Evolutionary conservation across 2,329 filamentous ascomycete genomes (phyloP).

Genomic region (Diplodia corticola): DNA sequence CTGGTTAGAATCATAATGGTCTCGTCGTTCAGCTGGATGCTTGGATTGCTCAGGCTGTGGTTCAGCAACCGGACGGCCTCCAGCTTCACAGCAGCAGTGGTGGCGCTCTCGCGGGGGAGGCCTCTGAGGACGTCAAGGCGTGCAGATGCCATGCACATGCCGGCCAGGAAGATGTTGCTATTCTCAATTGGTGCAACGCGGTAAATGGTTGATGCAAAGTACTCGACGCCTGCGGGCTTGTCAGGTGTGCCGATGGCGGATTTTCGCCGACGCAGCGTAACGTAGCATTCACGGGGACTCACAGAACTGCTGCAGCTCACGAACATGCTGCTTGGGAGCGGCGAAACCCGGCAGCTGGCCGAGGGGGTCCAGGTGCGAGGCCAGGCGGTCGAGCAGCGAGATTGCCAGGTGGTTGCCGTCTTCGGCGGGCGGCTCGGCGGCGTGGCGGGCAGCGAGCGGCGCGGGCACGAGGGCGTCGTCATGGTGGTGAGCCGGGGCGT

Average conservation of each 20-base stretch:
- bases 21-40: background rate
- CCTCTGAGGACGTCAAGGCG: constrained; percentile 6
- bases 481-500: background rate
- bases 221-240: background rate
- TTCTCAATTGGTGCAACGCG: constrained; percentile 9
- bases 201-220: constrained; percentile 8
- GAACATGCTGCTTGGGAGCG: background rate
- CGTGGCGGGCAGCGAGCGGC: background rate
- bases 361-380: constrained; percentile 7
- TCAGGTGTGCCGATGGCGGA: background rate
- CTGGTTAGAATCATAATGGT: constrained; percentile 10
- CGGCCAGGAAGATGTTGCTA: constrained; percentile 8
- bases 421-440: background rate
- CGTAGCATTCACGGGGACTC: background rate
- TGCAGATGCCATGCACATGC: constrained; percentile 13
- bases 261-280: background rate
- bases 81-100: constrained; percentile 7
- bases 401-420: background rate
- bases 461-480: background rate
- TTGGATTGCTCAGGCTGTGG: background rate
- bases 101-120: constrained; percentile 4
- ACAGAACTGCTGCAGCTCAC: constrained; percentile 10
- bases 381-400: constrained; percentile 6
- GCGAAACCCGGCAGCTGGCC: constrained; percentile 3
- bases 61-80: constrained; percentile 10